Percentiles rank a stretch among this genome's conserved stretches.
Evolutionary conservation across 345 rosid genomes (phyloP).

Genomic region (Aquilaria sinensis): DNA sequence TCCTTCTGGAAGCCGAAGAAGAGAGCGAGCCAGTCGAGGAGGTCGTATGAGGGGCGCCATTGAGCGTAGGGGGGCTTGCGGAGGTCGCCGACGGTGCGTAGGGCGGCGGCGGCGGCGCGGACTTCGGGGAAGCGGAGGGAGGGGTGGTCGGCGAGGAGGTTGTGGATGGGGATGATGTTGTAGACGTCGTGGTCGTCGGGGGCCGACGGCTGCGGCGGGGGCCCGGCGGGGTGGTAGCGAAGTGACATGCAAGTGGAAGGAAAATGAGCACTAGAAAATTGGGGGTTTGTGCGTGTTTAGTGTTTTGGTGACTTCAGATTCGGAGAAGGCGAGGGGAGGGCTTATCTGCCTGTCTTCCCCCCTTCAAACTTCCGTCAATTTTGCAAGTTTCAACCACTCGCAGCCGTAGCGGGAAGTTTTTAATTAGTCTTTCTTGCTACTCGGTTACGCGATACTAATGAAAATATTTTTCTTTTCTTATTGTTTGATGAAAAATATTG

Average conservation of each 20-base stretch:
- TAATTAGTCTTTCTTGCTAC: too few species aligned
- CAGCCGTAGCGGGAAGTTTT: too few species aligned
- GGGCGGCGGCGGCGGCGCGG: slow-evolving; percentile 84
- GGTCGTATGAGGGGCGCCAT: slow-evolving; percentile 80
- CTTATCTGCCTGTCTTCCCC: too few species aligned
- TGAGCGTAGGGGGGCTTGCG: slow-evolving; percentile 63
- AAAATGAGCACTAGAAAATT: background rate
- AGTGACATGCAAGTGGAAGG: slow-evolving; percentile 24
- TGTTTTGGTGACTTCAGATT: too few species aligned
- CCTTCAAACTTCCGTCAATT: too few species aligned
- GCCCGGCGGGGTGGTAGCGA: slow-evolving; percentile 34
- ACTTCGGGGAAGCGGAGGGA: slow-evolving; percentile 90
- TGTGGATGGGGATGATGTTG: slow-evolving; percentile 88
- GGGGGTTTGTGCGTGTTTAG: too few species aligned
- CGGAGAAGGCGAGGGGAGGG: too few species aligned
- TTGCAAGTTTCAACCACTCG: too few species aligned
- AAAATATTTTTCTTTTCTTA: too few species aligned
- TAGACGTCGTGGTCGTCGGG: slow-evolving; percentile 38
- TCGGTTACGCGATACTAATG: too few species aligned
- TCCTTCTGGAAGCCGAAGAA: slow-evolving; percentile 84
- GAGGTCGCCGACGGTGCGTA: slow-evolving; percentile 78
- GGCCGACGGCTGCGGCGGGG: slow-evolving; percentile 26
- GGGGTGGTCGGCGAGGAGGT: slow-evolving; percentile 93
- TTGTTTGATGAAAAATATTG: too few species aligned
- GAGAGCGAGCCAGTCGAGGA: slow-evolving; percentile 80